phyloP scores from a whole-genome alignment of 306 rosid species.

The Canavalia ensiformis region DNA sequence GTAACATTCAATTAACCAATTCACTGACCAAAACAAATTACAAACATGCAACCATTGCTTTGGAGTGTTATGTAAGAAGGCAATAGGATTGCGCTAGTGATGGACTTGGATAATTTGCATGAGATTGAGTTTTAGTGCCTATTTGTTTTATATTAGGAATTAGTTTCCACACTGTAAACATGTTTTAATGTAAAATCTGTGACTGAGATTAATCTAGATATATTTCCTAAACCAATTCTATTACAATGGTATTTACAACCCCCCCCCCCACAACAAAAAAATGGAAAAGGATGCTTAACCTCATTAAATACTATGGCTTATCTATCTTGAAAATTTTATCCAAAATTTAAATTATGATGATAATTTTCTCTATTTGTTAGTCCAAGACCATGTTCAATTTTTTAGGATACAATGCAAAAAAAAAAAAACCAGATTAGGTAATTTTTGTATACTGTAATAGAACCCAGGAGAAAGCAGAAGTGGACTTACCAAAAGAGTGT shows the following conservation, averaged over 20 bases:
- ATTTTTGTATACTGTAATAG: not conserved
- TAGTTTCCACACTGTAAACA: no score
- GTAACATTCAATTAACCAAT: not conserved
- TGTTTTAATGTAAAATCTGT: no score
- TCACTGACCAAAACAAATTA: conserved; percentile 20
- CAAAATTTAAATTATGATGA: not conserved
- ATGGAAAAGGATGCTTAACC: no score
- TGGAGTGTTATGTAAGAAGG: not conserved
- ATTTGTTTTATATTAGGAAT: no score
- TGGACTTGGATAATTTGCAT: not conserved
- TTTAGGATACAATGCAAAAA: no score
- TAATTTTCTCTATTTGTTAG: not conserved
- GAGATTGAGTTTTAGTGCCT: not conserved
- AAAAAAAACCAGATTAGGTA: no score
- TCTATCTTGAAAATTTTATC: conserved; percentile 14
- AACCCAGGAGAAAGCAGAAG: conserved; percentile 1
- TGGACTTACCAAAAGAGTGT: conserved; percentile 83
- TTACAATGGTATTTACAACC: no score
- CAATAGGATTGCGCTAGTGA: not conserved
- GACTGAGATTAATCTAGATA: no score
- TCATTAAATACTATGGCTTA: not conserved
- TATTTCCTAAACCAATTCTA: no score
- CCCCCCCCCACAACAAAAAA: no score
- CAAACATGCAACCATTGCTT: not conserved
- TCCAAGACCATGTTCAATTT: no score